A percentile compares a stretch with the other conserved stretches of the same genome.
phyloP scores from a whole-genome alignment of 1,284 basidiomycete species.

The Sanghuangporus baumii region DNA sequence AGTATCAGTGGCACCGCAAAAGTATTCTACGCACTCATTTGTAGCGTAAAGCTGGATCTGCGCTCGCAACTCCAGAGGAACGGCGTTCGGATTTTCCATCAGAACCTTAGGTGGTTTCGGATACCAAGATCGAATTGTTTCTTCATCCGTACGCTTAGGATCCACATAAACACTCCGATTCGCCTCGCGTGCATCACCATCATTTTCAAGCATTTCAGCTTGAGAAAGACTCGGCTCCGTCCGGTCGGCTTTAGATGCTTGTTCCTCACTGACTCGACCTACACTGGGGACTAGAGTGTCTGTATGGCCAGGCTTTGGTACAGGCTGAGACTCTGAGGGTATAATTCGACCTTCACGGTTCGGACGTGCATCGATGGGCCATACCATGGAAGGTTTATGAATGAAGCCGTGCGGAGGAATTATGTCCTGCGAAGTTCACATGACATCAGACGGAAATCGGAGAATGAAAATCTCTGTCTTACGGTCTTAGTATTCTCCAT shows the following conservation, averaged over 20 bases:
- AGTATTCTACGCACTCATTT: conserved; percentile 46
- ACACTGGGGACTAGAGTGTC: conserved; percentile 39
- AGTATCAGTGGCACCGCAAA: not conserved
- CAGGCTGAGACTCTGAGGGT: conserved; percentile 34
- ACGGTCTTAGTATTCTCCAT: conserved; percentile 67
- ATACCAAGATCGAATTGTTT: conserved; percentile 41
- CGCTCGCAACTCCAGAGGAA: conserved; percentile 45
- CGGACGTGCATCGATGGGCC: conserved; percentile 45
- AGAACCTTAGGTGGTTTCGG: conserved; percentile 55
- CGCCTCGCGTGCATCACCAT: not conserved
- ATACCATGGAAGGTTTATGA: conserved; percentile 49
- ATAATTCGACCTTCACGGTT: conserved; percentile 33
- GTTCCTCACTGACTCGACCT: conserved; percentile 23
- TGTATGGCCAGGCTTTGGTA: conserved; percentile 46
- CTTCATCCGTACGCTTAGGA: conserved; percentile 15
- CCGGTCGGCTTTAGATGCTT: not conserved
- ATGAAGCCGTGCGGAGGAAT: conserved; percentile 59
- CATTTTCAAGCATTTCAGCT: conserved; percentile 5
- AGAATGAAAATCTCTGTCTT: conserved; percentile 27
- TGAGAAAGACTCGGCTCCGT: conserved; percentile 14
- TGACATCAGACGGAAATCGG: not conserved
- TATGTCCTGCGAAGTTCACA: conserved; percentile 42
- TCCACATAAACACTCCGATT: not conserved
- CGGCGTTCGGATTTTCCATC: conserved; percentile 43
- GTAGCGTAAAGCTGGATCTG: conserved; percentile 85